A percentile compares a stretch with the other conserved stretches of the same genome.
These are phyloP conservation scores for Lactarius indigo DNA, from an alignment of 768 basidiomycete species.

Conservation along the genomic window DNA sequence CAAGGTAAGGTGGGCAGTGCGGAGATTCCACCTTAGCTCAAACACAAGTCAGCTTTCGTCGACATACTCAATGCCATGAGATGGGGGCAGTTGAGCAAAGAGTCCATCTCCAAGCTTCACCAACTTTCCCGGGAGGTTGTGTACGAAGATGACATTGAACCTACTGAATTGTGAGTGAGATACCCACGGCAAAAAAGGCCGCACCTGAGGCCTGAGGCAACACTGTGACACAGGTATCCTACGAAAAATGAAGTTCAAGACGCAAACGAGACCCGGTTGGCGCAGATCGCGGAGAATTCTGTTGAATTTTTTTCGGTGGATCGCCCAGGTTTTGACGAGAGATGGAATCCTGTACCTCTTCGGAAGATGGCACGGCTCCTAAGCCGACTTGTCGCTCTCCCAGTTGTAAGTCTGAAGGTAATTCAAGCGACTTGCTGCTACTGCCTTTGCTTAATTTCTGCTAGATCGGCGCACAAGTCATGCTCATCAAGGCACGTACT, in stretches of 20 bases:
- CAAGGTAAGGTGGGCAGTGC: slow-evolving; percentile 42
- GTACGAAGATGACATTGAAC: slow-evolving; percentile 72
- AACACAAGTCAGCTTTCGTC: slow-evolving; percentile 46
- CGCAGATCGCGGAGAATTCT: slow-evolving; percentile 38
- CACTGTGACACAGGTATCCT: slow-evolving; percentile 50
- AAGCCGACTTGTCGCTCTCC: slow-evolving; percentile 55
- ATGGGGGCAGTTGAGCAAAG: slow-evolving; percentile 55
- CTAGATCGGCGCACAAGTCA: slow-evolving; percentile 81
- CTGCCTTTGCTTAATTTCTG: neutral
- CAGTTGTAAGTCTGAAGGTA: slow-evolving; percentile 42
- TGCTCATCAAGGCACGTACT: slow-evolving; percentile 61
- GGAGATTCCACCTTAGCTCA: neutral
- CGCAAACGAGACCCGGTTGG: slow-evolving; percentile 58
- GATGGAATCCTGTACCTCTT: slow-evolving; percentile 34
- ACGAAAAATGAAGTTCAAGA: slow-evolving; percentile 64
- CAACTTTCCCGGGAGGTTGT: slow-evolving; percentile 51
- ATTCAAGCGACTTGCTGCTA: neutral
- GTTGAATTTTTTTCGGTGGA: slow-evolving; percentile 46
- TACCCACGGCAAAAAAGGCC: neutral
- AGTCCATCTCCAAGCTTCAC: slow-evolving; percentile 48
- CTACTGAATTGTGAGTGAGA: slow-evolving; percentile 68
- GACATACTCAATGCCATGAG: slow-evolving; percentile 89
- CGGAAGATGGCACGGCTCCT: slow-evolving; percentile 44
- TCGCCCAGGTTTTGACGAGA: slow-evolving; percentile 41
- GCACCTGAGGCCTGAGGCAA: neutral